Conservation (phyloP, 169 alveolate genomes). For the Eimeria necatrix region DNA sequence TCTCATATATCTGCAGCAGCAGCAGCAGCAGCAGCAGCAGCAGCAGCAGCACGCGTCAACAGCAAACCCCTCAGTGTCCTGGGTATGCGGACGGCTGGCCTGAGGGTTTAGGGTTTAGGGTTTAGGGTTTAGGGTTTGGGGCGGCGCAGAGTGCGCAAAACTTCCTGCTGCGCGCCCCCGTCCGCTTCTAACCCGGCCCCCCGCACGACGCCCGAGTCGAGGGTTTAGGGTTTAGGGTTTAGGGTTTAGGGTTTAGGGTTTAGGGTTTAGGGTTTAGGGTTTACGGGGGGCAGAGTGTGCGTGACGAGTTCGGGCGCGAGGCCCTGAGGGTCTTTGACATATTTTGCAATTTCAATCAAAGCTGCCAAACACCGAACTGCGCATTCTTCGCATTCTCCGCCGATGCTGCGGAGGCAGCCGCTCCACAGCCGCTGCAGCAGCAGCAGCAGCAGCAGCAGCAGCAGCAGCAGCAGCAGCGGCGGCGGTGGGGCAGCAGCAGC, state of each 20-base stretch:
- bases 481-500: background rate
- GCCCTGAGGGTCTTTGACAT: background rate
- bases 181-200: background rate
- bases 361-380: constrained; percentile 61
- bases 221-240: constrained; percentile 61
- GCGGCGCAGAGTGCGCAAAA: background rate
- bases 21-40: constrained; percentile 47
- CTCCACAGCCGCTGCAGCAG: constrained; percentile 66
- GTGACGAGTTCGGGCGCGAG: background rate
- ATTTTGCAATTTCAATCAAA: constrained; percentile 39
- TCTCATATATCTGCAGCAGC: constrained; percentile 62
- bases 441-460: constrained; percentile 47
- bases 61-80: background rate
- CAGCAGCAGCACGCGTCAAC: constrained; percentile 2
- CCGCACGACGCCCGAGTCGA: too few species aligned
- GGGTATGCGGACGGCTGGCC: background rate
- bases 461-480: constrained; percentile 22
- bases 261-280: constrained; percentile 39
- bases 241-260: constrained; percentile 39
- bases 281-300: constrained; percentile 13
- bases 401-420: constrained; percentile 22
- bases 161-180: background rate
- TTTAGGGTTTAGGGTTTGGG: too few species aligned
- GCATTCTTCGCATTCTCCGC: constrained; percentile 61
- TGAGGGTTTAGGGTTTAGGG: background rate